Conservation (phyloP, 176 grass and related monocot genomes). For the Elymus sibiricus region DNA sequence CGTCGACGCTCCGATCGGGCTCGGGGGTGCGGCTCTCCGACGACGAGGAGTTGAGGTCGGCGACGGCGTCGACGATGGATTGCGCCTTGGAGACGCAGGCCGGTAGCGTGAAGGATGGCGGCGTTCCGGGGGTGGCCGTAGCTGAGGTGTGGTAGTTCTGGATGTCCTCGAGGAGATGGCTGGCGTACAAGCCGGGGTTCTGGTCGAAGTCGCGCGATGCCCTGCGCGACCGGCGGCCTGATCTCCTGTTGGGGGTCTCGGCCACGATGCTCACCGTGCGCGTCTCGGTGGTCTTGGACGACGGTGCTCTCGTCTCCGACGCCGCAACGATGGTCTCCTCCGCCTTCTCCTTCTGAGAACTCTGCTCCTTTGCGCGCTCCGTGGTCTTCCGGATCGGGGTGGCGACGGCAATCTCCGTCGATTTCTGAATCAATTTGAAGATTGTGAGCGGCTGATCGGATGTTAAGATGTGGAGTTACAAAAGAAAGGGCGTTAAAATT, state of each 20-base stretch:
- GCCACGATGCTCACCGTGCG: slow-evolving; percentile 13
- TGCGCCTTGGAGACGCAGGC: slow-evolving; percentile 82
- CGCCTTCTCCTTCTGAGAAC: background rate
- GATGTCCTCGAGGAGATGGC: slow-evolving; percentile 86
- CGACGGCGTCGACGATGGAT: slow-evolving; percentile 87
- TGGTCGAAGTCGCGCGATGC: slow-evolving; percentile 76
- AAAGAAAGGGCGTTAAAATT: background rate
- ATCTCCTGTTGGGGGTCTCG: slow-evolving; percentile 38
- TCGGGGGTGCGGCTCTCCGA: slow-evolving; percentile 34
- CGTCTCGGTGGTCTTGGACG: slow-evolving; percentile 41
- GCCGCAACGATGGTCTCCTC: background rate
- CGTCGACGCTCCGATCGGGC: slow-evolving; percentile 13
- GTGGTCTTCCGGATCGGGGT: background rate
- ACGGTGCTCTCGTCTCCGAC: slow-evolving; percentile 9
- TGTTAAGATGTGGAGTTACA: background rate
- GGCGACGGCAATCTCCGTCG: slow-evolving; percentile 2
- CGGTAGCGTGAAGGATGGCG: slow-evolving; percentile 57
- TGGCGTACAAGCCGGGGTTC: slow-evolving; percentile 48
- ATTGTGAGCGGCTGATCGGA: background rate
- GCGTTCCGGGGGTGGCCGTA: background rate
- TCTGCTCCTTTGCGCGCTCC: slow-evolving; percentile 7
- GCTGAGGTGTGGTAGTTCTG: slow-evolving; percentile 62
- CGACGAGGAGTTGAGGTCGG: slow-evolving; percentile 72
- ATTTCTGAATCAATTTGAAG: background rate
- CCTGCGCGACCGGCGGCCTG: slow-evolving; percentile 48